A percentile compares a stretch with the other conserved stretches of the same genome.
These are phyloP conservation scores for Cajanus cajan DNA, from an alignment of 306 rosid species.

Conservation along the genomic window DNA sequence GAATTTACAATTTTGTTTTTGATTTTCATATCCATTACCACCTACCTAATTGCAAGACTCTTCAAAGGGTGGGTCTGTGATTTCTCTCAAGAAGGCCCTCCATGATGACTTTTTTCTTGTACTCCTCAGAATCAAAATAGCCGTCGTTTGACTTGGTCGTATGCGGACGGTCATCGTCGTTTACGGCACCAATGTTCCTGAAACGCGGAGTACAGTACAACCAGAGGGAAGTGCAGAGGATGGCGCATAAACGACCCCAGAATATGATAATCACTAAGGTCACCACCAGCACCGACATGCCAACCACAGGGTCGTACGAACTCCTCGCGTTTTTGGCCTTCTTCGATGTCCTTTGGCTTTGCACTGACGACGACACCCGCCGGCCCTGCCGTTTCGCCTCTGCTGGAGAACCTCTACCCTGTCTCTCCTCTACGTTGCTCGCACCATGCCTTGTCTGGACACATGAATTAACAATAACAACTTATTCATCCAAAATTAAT, in stretches of 20 bases:
- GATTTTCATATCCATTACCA: background rate
- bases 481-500: background rate
- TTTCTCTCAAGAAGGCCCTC: slow-evolving; percentile 50
- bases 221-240: slow-evolving; percentile 70
- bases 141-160: background rate
- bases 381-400: slow-evolving; percentile 15
- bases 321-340: background rate
- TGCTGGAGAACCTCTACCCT: slow-evolving; percentile 10
- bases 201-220: slow-evolving; percentile 51
- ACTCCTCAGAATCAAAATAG: slow-evolving; percentile 40
- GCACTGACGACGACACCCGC: slow-evolving; percentile 7
- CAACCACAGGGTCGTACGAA: slow-evolving; percentile 40
- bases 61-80: background rate
- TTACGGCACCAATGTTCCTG: background rate
- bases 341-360: background rate
- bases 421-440: slow-evolving; percentile 31
- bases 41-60: background rate
- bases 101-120: slow-evolving; percentile 47
- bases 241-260: slow-evolving; percentile 74
- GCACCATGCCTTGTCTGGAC: slow-evolving; percentile 37
- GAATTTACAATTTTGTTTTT: slow-evolving; percentile 6
- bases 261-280: slow-evolving; percentile 51
- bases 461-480: background rate
- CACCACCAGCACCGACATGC: slow-evolving; percentile 51
- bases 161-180: background rate